A percentile compares a stretch with the other conserved stretches of the same genome.
phyloP scores from a whole-genome alignment of 371 early-diverging fungal species.

The Encephalitozoon romaleae region DNA sequence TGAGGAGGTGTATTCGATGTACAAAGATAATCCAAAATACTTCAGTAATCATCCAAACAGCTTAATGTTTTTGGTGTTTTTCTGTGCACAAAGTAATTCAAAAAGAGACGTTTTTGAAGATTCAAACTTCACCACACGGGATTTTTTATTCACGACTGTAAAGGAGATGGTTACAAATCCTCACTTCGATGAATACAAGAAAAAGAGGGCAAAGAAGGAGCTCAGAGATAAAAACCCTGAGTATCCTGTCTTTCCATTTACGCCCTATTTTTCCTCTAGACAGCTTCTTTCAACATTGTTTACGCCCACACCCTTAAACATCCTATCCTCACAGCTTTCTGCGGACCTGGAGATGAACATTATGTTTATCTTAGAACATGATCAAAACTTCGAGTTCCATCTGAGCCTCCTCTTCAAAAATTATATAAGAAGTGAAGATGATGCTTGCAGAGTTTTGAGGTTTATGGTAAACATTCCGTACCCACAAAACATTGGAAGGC shows the following conservation, averaged over 20 bases:
- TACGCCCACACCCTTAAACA: slow-evolving; percentile 5
- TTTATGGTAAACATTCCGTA: slow-evolving; percentile 6
- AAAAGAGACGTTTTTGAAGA: not conserved
- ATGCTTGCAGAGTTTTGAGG: slow-evolving; percentile 2
- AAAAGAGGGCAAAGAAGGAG: not conserved
- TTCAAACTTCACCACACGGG: not conserved
- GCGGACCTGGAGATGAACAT: slow-evolving; percentile 28
- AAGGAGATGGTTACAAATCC: not conserved
- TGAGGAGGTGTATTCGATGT: slow-evolving; percentile 11
- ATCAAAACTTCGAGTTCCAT: slow-evolving; percentile 5
- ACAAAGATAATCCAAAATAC: slow-evolving; percentile 13
- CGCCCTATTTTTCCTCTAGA: not conserved
- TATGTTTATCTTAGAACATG: slow-evolving; percentile 4
- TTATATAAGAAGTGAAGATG: not conserved
- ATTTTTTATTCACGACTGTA: not conserved
- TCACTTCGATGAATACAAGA: not conserved
- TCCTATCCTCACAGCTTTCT: slow-evolving; percentile 12
- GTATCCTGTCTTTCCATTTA: not conserved
- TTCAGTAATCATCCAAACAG: not conserved
- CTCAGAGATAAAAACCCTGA: not conserved
- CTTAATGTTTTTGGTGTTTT: slow-evolving; percentile 1
- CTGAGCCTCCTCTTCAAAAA: slow-evolving; percentile 1
- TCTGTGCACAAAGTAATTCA: not conserved
- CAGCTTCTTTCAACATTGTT: not conserved
- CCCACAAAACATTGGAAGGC: not conserved